Base-by-base conservation (phyloP, 768 basidiomycete genomes). In the Collybia sordida region DNA sequence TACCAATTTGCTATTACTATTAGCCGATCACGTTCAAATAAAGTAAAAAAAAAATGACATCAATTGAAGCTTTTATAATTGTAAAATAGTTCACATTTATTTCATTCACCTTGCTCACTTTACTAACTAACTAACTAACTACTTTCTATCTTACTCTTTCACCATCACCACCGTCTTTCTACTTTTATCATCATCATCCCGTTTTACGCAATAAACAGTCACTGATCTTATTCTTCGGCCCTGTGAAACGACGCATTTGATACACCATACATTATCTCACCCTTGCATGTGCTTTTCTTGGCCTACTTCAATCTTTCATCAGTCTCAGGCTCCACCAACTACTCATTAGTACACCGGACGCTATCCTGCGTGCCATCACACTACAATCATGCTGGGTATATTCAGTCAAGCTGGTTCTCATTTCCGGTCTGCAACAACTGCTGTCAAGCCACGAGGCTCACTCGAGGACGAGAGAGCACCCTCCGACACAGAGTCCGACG, bases 401-500 rank as follows among this genome's bases (percentile, higher is more conserved):
- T 88, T 90, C 74, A 84, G 75, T 67, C 80, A 82, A 71, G 83
- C 86, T 38, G 78, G 81, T 49, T 78, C 78, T 57, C 78, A 78
- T 64, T 74, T 85, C 57, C 81, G 71, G 27, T 72, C 71, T 44
- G 78, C 65, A 56, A 31, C 31, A 31, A 80, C 82, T 17, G 71
- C 70, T 27, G 75, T 67, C 50, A 81, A 81, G 74, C 83, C 85
- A 76, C 86, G 86, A 69, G 83, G 78, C 57, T 65, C 78, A 53
- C 74, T 79, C 65, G 78, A 82, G 64, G 69, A 83, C 43, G 86
- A 86, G 64, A 85, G 80, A 64, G 73, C 82, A 47, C 88, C 87
- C 43, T 88, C 89, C 55, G 90, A 91, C 64, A 87, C 87, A 35
- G 85, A 92, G 61, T 86, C 88, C 53, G 89, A 96, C 71, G 92